These are phyloP conservation scores for Hysterangium stoloniferum DNA, from an alignment of 768 basidiomycete genomes.

Conservation along the genomic window DNA sequence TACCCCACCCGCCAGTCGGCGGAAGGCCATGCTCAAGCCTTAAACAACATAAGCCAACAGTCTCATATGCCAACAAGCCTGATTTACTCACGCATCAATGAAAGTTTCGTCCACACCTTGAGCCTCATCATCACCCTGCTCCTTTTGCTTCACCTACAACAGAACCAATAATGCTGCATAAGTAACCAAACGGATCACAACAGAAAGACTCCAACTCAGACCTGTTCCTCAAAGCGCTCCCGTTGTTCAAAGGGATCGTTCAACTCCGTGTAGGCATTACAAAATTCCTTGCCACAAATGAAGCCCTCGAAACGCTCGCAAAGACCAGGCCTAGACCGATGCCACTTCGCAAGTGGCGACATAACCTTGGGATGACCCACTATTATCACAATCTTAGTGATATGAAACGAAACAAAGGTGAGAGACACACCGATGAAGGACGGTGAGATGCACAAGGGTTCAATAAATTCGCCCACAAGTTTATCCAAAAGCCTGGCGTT, in stretches of 20 bases:
- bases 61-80: background rate
- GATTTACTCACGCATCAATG: slow-evolving; percentile 72
- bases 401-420: slow-evolving; percentile 2
- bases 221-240: slow-evolving; percentile 92
- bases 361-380: slow-evolving; percentile 99
- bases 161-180: background rate
- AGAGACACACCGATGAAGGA: slow-evolving; percentile 74
- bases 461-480: slow-evolving; percentile 98
- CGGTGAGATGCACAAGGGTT: slow-evolving; percentile 92
- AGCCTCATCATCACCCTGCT: slow-evolving; percentile 94
- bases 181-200: background rate
- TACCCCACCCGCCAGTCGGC: slow-evolving; percentile 95
- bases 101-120: slow-evolving; percentile 96
- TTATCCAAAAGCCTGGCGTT: slow-evolving; percentile 94
- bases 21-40: slow-evolving; percentile 96
- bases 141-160: slow-evolving; percentile 76
- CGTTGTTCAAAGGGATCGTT: slow-evolving; percentile 98
- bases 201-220: slow-evolving; percentile 22
- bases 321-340: slow-evolving; percentile 91
- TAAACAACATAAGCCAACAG: slow-evolving; percentile 11
- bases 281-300: slow-evolving; percentile 96
- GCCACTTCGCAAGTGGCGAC: slow-evolving; percentile 98
- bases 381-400: slow-evolving; percentile 20
- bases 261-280: slow-evolving; percentile 98
- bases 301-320: slow-evolving; percentile 99